These are phyloP conservation scores for Mucor irregularis DNA, from an alignment of 371 early-diverging fungal species.

Conservation along the genomic window DNA sequence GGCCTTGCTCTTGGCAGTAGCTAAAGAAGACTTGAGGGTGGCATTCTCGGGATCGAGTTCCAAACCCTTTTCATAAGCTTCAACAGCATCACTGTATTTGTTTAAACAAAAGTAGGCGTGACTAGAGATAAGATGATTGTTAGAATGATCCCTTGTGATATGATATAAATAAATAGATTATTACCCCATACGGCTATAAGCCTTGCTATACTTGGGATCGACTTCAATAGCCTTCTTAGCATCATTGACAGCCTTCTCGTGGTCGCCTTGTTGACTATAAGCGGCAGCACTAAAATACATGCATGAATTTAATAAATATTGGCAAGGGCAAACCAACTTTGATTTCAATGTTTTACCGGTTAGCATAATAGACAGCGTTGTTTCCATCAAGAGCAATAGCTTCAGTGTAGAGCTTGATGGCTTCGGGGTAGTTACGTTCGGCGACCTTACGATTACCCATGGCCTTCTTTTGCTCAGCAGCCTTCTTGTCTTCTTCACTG, in stretches of 20 bases:
- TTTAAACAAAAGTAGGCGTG: conserved; percentile 89
- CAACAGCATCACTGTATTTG: conserved; percentile 80
- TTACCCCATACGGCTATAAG: conserved; percentile 92
- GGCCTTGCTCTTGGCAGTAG: conserved; percentile 59
- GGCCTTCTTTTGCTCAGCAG: conserved; percentile 87
- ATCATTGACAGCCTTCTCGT: conserved; percentile 87
- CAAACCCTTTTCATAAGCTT: conserved; percentile 91
- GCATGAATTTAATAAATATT: not conserved
- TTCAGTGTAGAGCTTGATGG: conserved; percentile 85
- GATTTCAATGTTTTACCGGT: conserved; percentile 64
- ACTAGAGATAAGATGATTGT: conserved; percentile 39
- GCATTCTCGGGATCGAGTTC: conserved; percentile 87
- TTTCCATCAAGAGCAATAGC: conserved; percentile 82
- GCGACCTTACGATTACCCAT: conserved; percentile 83
- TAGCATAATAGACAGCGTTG: conserved; percentile 94
- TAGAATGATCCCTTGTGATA: not conserved
- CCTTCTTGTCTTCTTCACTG: conserved; percentile 65
- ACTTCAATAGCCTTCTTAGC: conserved; percentile 81
- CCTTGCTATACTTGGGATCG: conserved; percentile 89
- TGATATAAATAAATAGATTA: not conserved
- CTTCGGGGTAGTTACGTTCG: conserved; percentile 81
- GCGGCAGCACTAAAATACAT: conserved; percentile 83
- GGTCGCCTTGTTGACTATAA: conserved; percentile 84
- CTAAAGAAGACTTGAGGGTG: conserved; percentile 64
- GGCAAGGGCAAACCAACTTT: not conserved